Base-by-base conservation (phyloP, 139 green algal genomes). In the Tetratostichococcus sp. region DNA sequence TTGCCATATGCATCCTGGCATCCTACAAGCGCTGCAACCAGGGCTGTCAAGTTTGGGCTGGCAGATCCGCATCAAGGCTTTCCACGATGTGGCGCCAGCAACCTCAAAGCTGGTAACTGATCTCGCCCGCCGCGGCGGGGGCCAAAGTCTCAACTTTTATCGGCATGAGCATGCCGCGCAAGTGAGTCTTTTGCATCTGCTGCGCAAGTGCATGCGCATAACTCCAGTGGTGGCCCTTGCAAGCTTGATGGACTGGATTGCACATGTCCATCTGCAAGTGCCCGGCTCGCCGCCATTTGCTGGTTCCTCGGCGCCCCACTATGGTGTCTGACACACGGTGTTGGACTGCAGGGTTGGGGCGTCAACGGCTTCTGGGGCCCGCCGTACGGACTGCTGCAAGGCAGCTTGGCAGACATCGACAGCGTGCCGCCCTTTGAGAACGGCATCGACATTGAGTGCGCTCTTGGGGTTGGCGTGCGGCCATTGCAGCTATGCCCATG, bases 381-480 rank as follows among this genome's bases (percentile, higher is more conserved):
- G 28, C 84, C 84, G 4, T 88, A 88, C 50, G 82, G 74, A 5
- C 75, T 88, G 65, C 58, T 88, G 26, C 84, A 88, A 67, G 84
- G 84, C 33, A 80, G 72, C 26, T 35, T 88, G 43, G 62, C 25
- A 2, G 62, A 19, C 19, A 28, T 83, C 32, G 1, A 11, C 39
- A 35, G 22, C 4, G n/a, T 65, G 21, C 70, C 66, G n/a, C 70
- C 65, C 50, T 30, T 3, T 39, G 70, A 80, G 30, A 71, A 67
- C 14, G 35, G 25, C 6, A 72, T 42, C 35, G 34, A 68, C 28
- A 58, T 81, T 30, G 69, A 77, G 72, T 77, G 35, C 50, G 72
- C 50, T 62, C 17, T 28, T 62, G 50, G 14, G 50, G 14, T 5
- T 5, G 2, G 19, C 2, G 50, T 62, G 11, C 19, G 14, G 19